phyloP scores from a whole-genome alignment of 192 early-diverging fungal species.

The Pecoramyces ruminantium region DNA sequence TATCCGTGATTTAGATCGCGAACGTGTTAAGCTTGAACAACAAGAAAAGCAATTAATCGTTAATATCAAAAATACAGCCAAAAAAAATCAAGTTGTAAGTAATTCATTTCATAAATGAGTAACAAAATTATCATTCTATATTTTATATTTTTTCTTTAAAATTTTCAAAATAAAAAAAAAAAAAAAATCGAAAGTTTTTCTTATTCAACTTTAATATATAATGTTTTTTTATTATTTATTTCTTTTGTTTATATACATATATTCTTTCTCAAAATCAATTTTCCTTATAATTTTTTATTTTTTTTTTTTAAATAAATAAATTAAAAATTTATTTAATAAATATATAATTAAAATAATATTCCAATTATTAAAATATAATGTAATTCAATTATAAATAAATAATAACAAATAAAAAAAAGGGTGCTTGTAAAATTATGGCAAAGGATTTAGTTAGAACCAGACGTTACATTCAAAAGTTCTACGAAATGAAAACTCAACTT shows the following conservation, averaged over 20 bases:
- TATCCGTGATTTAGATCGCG: conserved; percentile 80
- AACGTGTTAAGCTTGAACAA: conserved; percentile 68
- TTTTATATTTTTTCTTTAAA: conserved; percentile 7
- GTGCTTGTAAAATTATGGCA: conserved; percentile 88
- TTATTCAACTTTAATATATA: too few relatives aligned
- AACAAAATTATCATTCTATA: conserved; percentile 1
- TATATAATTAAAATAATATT: too few relatives aligned
- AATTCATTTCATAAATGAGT: too few relatives aligned
- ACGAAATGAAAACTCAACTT: conserved; percentile 85
- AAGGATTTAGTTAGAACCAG: conserved; percentile 93
- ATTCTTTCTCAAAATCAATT: too few relatives aligned
- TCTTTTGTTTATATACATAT: too few relatives aligned
- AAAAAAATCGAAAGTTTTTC: too few relatives aligned
- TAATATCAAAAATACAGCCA: conserved; percentile 86
- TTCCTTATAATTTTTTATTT: too few relatives aligned
- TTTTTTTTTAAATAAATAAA: too few relatives aligned
- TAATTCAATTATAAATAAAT: conserved; percentile 1
- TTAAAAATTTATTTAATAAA: too few relatives aligned
- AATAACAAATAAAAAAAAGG: conserved; percentile 13
- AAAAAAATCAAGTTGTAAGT: conserved; percentile 73
- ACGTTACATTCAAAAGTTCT: conserved; percentile 86
- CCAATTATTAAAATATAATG: conserved; percentile 6
- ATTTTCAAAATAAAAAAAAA: too few relatives aligned
- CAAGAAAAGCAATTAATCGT: conserved; percentile 90
- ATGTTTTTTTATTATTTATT: too few relatives aligned